Evolutionary conservation across 345 rosid species (phyloP).

Genomic region (Pugionium cornutum): DNA sequence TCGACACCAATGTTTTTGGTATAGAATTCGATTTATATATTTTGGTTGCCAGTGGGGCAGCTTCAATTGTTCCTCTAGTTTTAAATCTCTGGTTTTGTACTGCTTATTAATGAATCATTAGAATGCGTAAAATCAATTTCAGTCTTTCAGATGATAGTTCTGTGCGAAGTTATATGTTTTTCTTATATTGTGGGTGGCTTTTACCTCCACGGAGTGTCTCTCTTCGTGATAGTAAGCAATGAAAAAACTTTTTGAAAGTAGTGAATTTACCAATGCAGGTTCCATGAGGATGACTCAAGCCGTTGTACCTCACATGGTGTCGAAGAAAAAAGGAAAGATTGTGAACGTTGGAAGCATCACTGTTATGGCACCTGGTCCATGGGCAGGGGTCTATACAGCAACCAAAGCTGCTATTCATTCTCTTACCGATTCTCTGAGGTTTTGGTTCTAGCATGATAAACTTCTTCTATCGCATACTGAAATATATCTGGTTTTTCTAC

Average conservation of each 20-base stretch:
- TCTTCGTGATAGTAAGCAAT: not conserved
- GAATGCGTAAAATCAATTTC: not conserved
- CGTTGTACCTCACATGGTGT: conserved; percentile 83
- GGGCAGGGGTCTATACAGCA: conserved; percentile 83
- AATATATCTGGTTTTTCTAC: not conserved
- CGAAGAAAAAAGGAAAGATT: conserved; percentile 67
- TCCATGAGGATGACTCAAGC: conserved; percentile 82
- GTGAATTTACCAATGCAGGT: conserved; percentile 45
- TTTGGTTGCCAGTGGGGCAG: not conserved
- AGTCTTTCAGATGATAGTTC: not conserved
- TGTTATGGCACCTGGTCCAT: conserved; percentile 62
- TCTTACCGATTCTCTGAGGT: conserved; percentile 77
- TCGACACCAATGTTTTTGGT: conserved; percentile 81
- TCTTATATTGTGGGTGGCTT: not conserved
- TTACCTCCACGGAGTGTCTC: not conserved
- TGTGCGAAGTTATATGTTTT: not conserved
- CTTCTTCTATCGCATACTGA: not conserved
- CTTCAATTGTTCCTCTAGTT: not conserved
- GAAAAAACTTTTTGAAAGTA: not conserved
- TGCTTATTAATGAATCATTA: not conserved
- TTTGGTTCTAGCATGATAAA: conserved; percentile 14
- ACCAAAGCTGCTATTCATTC: conserved; percentile 88
- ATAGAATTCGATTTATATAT: not conserved
- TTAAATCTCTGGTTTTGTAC: not conserved
- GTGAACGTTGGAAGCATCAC: conserved; percentile 74